phyloP scores from a whole-genome alignment of 208 protist species.

The Porcisia deanei region DNA sequence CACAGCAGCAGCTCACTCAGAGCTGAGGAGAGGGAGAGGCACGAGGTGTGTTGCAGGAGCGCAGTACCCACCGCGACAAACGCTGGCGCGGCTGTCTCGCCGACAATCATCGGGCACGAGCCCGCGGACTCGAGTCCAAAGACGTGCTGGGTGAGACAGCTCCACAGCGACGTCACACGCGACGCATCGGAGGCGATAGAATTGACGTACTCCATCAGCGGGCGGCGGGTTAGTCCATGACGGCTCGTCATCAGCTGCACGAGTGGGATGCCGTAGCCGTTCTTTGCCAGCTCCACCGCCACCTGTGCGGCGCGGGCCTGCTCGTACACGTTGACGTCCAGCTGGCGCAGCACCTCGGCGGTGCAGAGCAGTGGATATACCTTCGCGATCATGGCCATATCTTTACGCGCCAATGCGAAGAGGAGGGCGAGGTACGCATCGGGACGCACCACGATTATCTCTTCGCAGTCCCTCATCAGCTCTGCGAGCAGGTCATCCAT shows the following conservation, averaged over 20 bases:
- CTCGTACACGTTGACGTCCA: constrained; percentile 50
- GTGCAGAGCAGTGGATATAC: constrained; percentile 43
- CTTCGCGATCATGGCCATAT: constrained; percentile 21
- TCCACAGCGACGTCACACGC: constrained; percentile 58
- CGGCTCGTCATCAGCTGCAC: constrained; percentile 74
- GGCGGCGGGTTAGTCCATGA: constrained; percentile 54
- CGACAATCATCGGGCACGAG: constrained; percentile 50
- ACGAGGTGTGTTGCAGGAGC: constrained; percentile 47
- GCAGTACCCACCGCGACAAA: constrained; percentile 44
- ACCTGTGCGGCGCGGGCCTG: constrained; percentile 49
- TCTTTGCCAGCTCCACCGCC: constrained; percentile 56
- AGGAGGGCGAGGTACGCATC: constrained; percentile 80
- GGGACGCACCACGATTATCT: constrained; percentile 77
- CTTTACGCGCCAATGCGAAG: constrained; percentile 32
- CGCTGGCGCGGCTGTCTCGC: constrained; percentile 34
- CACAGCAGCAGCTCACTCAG: constrained; percentile 75
- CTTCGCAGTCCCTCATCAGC: constrained; percentile 71
- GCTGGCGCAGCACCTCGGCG: constrained; percentile 66
- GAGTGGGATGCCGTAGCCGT: constrained; percentile 48
- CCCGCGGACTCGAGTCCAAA: constrained; percentile 51
- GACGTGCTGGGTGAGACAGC: constrained; percentile 53
- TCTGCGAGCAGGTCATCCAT: constrained; percentile 42
- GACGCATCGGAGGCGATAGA: constrained; percentile 33
- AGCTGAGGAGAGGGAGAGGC: constrained; percentile 31
- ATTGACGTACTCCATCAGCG: constrained; percentile 34